Evolutionary conservation across 192 early-diverging fungal genomes (phyloP).

Genomic region (Backusella parvicylindrica): DNA sequence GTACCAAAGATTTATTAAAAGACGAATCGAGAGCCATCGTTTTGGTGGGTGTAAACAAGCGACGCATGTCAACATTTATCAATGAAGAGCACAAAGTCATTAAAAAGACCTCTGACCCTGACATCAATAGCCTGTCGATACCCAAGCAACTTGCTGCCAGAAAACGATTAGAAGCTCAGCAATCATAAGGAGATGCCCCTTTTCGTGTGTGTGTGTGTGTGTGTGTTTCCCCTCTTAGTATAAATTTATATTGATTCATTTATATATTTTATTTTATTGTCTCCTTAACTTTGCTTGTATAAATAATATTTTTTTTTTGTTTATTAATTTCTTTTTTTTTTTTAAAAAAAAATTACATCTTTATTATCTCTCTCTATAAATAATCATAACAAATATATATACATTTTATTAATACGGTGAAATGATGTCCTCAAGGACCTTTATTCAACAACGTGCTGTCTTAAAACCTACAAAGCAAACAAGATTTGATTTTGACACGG

Average conservation of each 20-base stretch:
- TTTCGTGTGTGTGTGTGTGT: no score
- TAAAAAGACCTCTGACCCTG: neutral
- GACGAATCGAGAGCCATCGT: slow-evolving; percentile 4
- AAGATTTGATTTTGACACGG: neutral
- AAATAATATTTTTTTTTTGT: neutral
- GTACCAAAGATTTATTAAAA: slow-evolving; percentile 2
- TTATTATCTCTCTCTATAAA: neutral
- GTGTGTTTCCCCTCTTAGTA: neutral
- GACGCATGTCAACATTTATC: neutral
- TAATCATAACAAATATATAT: neutral
- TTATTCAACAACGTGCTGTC: neutral
- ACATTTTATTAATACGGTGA: neutral
- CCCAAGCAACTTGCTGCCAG: neutral
- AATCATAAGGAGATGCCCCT: neutral
- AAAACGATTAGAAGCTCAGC: neutral
- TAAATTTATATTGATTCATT: neutral
- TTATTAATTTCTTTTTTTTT: neutral
- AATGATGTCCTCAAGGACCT: neutral
- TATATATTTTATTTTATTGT: neutral
- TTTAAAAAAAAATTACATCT: neutral
- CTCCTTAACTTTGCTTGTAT: neutral
- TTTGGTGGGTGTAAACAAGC: neutral
- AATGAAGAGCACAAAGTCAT: neutral
- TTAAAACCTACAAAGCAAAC: slow-evolving; percentile 7
- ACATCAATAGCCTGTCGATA: neutral